Percentiles rank a stretch among this genome's conserved stretches.
Evolutionary conservation across 768 basidiomycete genomes (phyloP).

Genomic region (Trametopsis cervina): DNA sequence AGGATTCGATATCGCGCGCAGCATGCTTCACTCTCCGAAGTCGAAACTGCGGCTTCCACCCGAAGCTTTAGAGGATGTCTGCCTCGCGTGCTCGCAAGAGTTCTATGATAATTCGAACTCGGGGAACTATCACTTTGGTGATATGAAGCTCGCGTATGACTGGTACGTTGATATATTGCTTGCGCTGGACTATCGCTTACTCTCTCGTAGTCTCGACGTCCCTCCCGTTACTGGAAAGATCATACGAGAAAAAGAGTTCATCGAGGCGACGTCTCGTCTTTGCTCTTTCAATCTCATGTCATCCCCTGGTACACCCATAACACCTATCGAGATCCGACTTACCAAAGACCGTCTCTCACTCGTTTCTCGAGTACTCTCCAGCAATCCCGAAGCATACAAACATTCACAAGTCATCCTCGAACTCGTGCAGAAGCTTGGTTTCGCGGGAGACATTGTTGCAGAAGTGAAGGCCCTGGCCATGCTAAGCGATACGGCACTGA

Average conservation of each 20-base stretch:
- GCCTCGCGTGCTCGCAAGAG: slow-evolving; percentile 75
- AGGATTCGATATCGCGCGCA: slow-evolving; percentile 67
- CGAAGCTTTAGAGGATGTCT: slow-evolving; percentile 64
- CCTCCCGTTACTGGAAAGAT: slow-evolving; percentile 58
- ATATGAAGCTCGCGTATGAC: slow-evolving; percentile 96
- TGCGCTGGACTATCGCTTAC: slow-evolving; percentile 4
- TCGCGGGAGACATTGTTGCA: slow-evolving; percentile 59
- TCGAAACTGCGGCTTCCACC: slow-evolving; percentile 29
- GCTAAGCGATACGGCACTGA: slow-evolving; percentile 84
- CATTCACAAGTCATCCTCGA: slow-evolving; percentile 91
- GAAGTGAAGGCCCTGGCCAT: slow-evolving; percentile 82
- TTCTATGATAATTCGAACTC: slow-evolving; percentile 92
- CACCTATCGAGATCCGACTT: slow-evolving; percentile 90
- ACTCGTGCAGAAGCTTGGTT: slow-evolving; percentile 84
- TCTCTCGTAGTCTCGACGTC: slow-evolving; percentile 58
- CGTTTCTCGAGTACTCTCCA: slow-evolving; percentile 80
- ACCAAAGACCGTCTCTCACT: slow-evolving; percentile 84
- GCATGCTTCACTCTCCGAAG: slow-evolving; percentile 44
- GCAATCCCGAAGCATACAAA: slow-evolving; percentile 82
- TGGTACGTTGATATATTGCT: slow-evolving; percentile 47
- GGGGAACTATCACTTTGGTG: slow-evolving; percentile 87
- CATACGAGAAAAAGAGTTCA: slow-evolving; percentile 76
- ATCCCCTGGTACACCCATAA: slow-evolving; percentile 65
- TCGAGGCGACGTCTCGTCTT: slow-evolving; percentile 94
- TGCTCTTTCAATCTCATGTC: slow-evolving; percentile 86